phyloP scores from a whole-genome alignment of 306 rosid species.

The Senna siamea region DNA sequence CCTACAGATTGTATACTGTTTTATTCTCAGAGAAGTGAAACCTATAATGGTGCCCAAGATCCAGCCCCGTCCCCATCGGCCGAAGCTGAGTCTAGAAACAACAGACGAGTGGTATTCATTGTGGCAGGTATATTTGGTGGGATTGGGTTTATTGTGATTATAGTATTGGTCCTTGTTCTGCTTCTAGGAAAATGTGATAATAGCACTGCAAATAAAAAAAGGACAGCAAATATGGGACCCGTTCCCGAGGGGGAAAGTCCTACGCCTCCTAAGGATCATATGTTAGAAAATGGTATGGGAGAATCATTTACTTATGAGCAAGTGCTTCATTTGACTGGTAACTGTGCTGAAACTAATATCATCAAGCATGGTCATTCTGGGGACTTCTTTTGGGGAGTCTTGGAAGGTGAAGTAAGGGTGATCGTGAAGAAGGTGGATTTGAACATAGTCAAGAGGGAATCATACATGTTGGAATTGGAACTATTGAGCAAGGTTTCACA shows the following conservation, averaged over 20 bases:
- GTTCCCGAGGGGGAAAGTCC: constrained; percentile 55
- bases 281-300: constrained; percentile 51
- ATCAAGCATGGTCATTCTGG: constrained; percentile 93
- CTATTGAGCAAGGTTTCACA: constrained; percentile 80
- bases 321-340: constrained; percentile 58
- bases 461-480: constrained; percentile 61
- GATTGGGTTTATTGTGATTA: constrained; percentile 62
- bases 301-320: constrained; percentile 72
- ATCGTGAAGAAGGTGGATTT: constrained; percentile 78
- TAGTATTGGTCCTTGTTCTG: constrained; percentile 56
- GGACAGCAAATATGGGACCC: constrained; percentile 55
- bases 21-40: constrained; percentile 49
- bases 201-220: constrained; percentile 45
- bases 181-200: constrained; percentile 50
- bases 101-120: constrained; percentile 58
- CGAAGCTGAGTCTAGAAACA: constrained; percentile 35
- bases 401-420: constrained; percentile 63
- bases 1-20: constrained; percentile 58
- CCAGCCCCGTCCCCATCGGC: not conserved
- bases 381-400: constrained; percentile 64
- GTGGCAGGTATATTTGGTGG: constrained; percentile 84
- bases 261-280: constrained; percentile 55
- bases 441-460: constrained; percentile 53
- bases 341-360: constrained; percentile 71
- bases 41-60: constrained; percentile 41